These are phyloP conservation scores for Metarhizium sp. DNA, from an alignment of 2,329 filamentous ascomycete genomes.

Conservation along the genomic window DNA sequence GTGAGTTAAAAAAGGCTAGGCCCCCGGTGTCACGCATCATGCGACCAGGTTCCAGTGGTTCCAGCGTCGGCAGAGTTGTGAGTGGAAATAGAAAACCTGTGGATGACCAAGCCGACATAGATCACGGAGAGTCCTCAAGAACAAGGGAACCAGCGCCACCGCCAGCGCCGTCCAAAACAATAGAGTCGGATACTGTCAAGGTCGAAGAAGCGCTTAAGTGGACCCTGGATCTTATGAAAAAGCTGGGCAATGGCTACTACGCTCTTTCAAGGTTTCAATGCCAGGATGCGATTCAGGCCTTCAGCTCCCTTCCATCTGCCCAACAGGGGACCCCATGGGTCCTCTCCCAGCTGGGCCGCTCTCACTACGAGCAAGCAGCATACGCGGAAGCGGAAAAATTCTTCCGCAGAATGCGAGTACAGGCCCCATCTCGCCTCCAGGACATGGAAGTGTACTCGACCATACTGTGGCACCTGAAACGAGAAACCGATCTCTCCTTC, in stretches of 20 bases:
- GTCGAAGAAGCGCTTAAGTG: constrained; percentile 68
- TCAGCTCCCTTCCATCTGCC: constrained; percentile 57
- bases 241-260: constrained; percentile 73
- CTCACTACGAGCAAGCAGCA: constrained; percentile 81
- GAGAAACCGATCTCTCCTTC: constrained; percentile 84
- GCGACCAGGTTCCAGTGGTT: constrained; percentile 54
- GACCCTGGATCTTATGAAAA: constrained; percentile 72
- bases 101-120: constrained; percentile 58
- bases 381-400: constrained; percentile 82
- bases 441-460: constrained; percentile 99
- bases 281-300: constrained; percentile 64
- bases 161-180: constrained; percentile 26
- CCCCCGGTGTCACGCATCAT: constrained; percentile 59
- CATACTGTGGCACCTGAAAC: constrained; percentile 95
- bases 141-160: constrained; percentile 33
- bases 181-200: constrained; percentile 47
- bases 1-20: constrained; percentile 78
- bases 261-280: constrained; percentile 72
- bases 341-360: constrained; percentile 79
- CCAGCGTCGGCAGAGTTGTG: constrained; percentile 75
- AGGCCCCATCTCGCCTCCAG: constrained; percentile 74
- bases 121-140: constrained; percentile 51
- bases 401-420: constrained; percentile 68
- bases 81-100: constrained; percentile 79
- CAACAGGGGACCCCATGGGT: constrained; percentile 94